phyloP scores from a whole-genome alignment of 2,329 filamentous ascomycete species.

The Incumbomyces delicatus region DNA sequence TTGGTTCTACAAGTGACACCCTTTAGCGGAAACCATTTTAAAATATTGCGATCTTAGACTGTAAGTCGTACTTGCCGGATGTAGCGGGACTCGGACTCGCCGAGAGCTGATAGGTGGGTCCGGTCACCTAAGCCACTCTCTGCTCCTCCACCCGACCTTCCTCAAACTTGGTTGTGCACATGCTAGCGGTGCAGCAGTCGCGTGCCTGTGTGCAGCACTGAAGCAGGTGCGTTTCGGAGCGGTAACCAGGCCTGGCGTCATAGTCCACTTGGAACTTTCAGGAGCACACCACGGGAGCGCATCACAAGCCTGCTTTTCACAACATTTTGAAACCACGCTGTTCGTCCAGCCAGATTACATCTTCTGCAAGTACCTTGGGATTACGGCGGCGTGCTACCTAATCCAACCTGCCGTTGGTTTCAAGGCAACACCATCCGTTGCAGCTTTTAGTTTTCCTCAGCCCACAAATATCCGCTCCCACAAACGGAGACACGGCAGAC shows the following conservation, averaged over 20 bases:
- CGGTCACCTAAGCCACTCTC: no score
- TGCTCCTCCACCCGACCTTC: no score
- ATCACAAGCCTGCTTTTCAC: not conserved
- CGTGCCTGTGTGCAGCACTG: not conserved
- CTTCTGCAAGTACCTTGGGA: not conserved
- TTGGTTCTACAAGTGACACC: no score
- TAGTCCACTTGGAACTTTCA: not conserved
- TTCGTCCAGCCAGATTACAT: not conserved
- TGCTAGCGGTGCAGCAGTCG: not conserved
- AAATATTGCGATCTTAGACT: no score
- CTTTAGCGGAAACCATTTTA: no score
- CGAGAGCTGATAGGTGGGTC: no score
- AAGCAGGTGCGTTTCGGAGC: not conserved
- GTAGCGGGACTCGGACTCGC: no score
- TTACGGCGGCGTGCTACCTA: not conserved
- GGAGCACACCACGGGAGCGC: not conserved
- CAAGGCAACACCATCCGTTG: no score
- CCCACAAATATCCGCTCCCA: not conserved
- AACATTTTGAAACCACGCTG: not conserved
- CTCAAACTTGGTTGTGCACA: not conserved
- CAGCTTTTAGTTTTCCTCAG: not conserved
- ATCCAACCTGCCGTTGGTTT: no score
- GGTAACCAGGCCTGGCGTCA: not conserved
- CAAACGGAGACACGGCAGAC: not conserved
- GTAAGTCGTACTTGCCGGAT: no score